Percentiles rank a stretch among this genome's conserved stretches.
Evolutionary conservation across 1,284 basidiomycete genomes (phyloP).

Genomic region (Microbotryum lychnidis-dioicae): DNA sequence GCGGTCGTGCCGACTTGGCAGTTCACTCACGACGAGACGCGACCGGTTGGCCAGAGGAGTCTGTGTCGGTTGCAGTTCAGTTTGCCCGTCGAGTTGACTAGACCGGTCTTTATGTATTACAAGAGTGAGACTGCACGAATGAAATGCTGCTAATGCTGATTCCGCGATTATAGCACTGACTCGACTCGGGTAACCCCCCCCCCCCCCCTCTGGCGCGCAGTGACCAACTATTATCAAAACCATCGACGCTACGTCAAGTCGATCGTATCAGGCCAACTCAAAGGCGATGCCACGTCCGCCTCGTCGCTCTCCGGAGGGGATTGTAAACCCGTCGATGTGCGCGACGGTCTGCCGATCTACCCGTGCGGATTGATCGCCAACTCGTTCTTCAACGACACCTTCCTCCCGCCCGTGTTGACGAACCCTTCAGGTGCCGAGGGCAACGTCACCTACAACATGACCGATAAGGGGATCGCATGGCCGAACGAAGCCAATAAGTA

Average conservation of each 20-base stretch:
- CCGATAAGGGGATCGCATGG: conserved; percentile 82
- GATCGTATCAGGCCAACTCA: conserved; percentile 73
- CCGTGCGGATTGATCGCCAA: conserved; percentile 98
- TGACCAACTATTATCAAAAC: conserved; percentile 72
- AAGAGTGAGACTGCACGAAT: conserved; percentile 59
- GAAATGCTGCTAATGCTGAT: background rate
- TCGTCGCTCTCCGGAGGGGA: conserved; percentile 59
- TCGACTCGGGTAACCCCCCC: too few relatives aligned
- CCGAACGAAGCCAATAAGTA: conserved; percentile 89
- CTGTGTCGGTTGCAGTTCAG: conserved; percentile 73
- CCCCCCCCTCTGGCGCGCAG: conserved; percentile 1
- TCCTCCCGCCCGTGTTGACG: conserved; percentile 54
- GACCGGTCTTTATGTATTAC: conserved; percentile 89
- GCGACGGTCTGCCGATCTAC: conserved; percentile 58
- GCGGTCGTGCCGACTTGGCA: conserved; percentile 27
- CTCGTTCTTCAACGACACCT: conserved; percentile 95
- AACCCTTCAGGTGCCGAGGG: conserved; percentile 46
- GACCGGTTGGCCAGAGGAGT: conserved; percentile 9
- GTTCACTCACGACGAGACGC: conserved; percentile 26
- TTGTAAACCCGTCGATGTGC: conserved; percentile 76
- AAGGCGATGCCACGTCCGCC: conserved; percentile 57
- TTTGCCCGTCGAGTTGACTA: conserved; percentile 66
- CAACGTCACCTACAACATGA: conserved; percentile 62
- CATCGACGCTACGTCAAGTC: conserved; percentile 96
- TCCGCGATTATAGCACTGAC: background rate